These are phyloP conservation scores for Globisporangium viniferum DNA, from an alignment of 352 stramenopile genomes.

Conservation along the genomic window DNA sequence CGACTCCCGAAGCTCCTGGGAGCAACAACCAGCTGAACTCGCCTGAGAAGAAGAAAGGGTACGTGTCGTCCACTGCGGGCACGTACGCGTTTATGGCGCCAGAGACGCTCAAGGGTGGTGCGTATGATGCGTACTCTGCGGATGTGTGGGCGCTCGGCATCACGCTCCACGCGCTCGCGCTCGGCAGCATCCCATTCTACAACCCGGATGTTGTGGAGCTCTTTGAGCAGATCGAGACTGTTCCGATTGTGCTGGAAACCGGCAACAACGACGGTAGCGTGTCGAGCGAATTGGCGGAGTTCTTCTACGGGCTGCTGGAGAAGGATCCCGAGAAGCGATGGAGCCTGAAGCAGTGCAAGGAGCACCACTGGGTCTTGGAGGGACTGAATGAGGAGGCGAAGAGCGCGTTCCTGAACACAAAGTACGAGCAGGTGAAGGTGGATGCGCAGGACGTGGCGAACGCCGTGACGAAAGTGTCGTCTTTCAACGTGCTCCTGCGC, in stretches of 20 bases:
- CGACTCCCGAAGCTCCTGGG: neutral
- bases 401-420: slow-evolving; percentile 45
- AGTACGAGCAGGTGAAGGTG: slow-evolving; percentile 55
- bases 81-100: slow-evolving; percentile 86
- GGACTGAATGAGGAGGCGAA: slow-evolving; percentile 37
- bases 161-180: slow-evolving; percentile 77
- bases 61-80: slow-evolving; percentile 73
- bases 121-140: slow-evolving; percentile 77
- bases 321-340: slow-evolving; percentile 73
- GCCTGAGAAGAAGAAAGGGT: slow-evolving; percentile 56
- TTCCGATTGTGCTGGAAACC: slow-evolving; percentile 31
- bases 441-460: slow-evolving; percentile 54
- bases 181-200: slow-evolving; percentile 84
- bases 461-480: slow-evolving; percentile 71
- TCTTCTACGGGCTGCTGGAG: slow-evolving; percentile 66
- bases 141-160: slow-evolving; percentile 88
- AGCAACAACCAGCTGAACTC: slow-evolving; percentile 15
- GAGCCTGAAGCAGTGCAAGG: slow-evolving; percentile 65
- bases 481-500: slow-evolving; percentile 70
- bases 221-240: slow-evolving; percentile 80
- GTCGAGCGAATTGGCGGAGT: slow-evolving; percentile 36
- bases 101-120: slow-evolving; percentile 75
- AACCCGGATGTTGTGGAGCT: slow-evolving; percentile 73
- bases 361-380: slow-evolving; percentile 63
- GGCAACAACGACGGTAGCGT: slow-evolving; percentile 29